Conservation (phyloP, 2,329 filamentous ascomycete species). For the Verticillium longisporum region DNA sequence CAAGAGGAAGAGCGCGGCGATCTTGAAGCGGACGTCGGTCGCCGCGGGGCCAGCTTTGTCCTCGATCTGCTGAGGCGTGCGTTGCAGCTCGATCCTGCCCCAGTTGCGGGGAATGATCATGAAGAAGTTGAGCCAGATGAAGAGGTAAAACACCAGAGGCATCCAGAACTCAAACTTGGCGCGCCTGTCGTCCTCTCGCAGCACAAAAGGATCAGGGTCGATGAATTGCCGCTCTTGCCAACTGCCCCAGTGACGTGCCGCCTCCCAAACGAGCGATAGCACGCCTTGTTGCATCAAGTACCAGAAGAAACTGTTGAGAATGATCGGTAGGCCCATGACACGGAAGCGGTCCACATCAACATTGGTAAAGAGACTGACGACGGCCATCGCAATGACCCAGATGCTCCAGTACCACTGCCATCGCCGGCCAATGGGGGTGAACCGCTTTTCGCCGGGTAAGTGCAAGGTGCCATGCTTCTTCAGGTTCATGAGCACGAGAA, state of each 20-base stretch:
- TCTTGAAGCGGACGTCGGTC: conserved; percentile 63
- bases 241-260: conserved; percentile 69
- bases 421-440: conserved; percentile 61
- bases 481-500: conserved; percentile 57
- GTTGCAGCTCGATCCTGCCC: conserved; percentile 58
- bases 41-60: conserved; percentile 51
- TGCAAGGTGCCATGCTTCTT: conserved; percentile 57
- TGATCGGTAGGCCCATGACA: conserved; percentile 60
- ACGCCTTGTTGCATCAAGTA: conserved; percentile 59
- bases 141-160: conserved; percentile 66
- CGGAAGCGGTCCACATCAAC: conserved; percentile 74
- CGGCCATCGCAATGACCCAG: conserved; percentile 51
- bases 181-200: conserved; percentile 53
- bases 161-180: conserved; percentile 60
- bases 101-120: conserved; percentile 64
- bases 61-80: conserved; percentile 51
- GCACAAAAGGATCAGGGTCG: conserved; percentile 60
- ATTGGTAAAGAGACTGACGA: conserved; percentile 64
- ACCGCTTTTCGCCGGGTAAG: conserved; percentile 60
- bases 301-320: conserved; percentile 70
- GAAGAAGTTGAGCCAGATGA: conserved; percentile 69
- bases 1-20: conserved; percentile 55
- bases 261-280: conserved; percentile 67
- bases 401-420: conserved; percentile 80
- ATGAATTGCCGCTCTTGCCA: conserved; percentile 69